Base-by-base conservation (phyloP, 257 asterid genomes). In the Solanum dulcamara region DNA sequence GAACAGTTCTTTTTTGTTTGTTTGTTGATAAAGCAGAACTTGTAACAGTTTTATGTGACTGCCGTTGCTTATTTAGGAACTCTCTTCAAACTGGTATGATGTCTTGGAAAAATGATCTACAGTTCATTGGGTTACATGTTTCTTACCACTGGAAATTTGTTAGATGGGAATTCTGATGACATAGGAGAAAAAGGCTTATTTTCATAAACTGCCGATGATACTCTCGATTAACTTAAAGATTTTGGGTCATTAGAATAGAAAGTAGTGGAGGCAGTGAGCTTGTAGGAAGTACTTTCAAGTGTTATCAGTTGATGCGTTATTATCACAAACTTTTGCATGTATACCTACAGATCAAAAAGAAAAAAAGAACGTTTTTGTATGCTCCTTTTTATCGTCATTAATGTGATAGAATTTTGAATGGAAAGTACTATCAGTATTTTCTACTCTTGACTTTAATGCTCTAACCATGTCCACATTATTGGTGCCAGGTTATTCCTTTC, bases 401-500 rank as follows among this genome's bases (percentile, higher is more conserved):
- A 48, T 48, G 20, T 48, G 83, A 30, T 48, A 6, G 66, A 79
- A 30, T 18, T 70, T 50, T 30, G 62, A 48, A 79, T 18, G 40
- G 64, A 0, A 62, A 59, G 20, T 0, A 48, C 38, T 9, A 50
- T 48, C 13, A n/a, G 53, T 51, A 50, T 24, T 7, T 86, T 37
- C 81, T 30, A 71, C 67, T 46, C 10, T 42, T 42, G 26, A 60
- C 84, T 83, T 57, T 40, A 87, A 53, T 68, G 84, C 32, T 67
- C 4, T 89, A 20, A 66, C 86, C 32, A 53, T 83, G 35, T 7
- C 37, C 59, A 37, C 84, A 26, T 84, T 67, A 51, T 44, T 84
- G 40, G 87, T 84, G 81, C 91, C 90, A 97, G 99, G 99, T 95
- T 53, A 97, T 95, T 87, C 99, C 98, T 53, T 95, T 92, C 89